Conservation (phyloP, 2,329 filamentous ascomycete genomes). For the Diaporthe sp. region DNA sequence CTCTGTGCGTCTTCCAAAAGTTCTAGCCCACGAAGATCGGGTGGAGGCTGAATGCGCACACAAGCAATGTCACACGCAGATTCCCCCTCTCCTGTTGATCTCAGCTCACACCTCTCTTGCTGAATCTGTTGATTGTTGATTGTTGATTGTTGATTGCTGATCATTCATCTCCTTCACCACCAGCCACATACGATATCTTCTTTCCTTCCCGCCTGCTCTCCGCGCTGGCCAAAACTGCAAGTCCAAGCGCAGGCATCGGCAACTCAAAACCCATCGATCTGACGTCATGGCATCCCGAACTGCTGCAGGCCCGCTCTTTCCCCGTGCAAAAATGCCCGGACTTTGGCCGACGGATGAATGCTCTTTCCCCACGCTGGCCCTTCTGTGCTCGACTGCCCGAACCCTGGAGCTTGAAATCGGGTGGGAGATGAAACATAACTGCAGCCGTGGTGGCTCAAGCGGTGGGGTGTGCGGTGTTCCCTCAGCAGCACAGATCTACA, state of each 20-base stretch:
- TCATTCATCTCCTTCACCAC: not conserved
- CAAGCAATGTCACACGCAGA: not conserved
- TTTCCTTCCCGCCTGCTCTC: not conserved
- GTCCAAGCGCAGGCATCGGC: constrained; percentile 8
- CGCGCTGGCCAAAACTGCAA: not conserved
- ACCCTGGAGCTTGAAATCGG: not conserved
- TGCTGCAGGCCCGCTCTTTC: constrained; percentile 5
- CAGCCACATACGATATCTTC: not conserved
- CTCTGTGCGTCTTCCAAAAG: not conserved
- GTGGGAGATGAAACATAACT: not conserved
- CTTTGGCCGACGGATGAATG: constrained; percentile 8
- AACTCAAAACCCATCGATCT: not conserved
- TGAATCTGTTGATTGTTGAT: not conserved
- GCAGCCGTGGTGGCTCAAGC: no score
- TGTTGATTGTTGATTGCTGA: not conserved
- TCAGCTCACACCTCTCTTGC: not conserved
- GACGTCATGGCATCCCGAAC: constrained; percentile 13
- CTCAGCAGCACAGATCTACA: not conserved
- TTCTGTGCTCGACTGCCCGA: not conserved
- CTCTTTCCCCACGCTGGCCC: not conserved
- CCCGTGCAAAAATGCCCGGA: not conserved
- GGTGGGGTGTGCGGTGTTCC: no score
- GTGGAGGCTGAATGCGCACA: not conserved
- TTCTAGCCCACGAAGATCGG: constrained; percentile 3
- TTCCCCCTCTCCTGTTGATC: not conserved